phyloP scores from a whole-genome alignment of 1,284 basidiomycete genomes.

The Rhodotorula sp. region DNA sequence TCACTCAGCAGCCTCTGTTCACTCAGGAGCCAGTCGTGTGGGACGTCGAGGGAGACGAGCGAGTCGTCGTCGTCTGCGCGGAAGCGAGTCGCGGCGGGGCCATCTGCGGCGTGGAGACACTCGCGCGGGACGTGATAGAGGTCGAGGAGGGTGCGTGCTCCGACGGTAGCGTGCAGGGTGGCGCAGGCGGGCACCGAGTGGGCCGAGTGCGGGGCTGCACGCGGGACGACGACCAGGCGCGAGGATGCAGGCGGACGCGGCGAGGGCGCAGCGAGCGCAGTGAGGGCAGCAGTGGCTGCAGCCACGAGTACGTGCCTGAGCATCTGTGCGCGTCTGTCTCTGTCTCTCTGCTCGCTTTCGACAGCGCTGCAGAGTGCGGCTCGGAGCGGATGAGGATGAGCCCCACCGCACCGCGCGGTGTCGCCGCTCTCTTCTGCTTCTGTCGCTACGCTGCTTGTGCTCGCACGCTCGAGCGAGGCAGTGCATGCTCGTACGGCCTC shows the following conservation, averaged over 20 bases:
- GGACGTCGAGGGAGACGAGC: not conserved
- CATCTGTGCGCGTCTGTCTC: no score
- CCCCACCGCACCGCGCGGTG: not conserved
- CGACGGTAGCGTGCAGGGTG: conserved; percentile 2
- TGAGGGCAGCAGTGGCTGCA: not conserved
- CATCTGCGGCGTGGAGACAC: no score
- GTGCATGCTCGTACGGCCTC: conserved; percentile 17
- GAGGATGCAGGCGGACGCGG: not conserved
- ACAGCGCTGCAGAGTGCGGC: no score
- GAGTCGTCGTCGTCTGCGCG: not conserved
- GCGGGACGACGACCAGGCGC: not conserved
- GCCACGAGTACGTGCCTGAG: no score
- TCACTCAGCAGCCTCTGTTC: not conserved
- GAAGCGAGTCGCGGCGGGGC: no score
- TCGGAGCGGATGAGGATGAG: no score
- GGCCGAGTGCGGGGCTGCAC: no score
- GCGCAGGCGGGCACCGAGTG: conserved; percentile 1
- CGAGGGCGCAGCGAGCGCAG: not conserved
- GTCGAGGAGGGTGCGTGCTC: not conserved
- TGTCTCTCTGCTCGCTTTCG: no score
- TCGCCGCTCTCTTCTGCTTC: not conserved
- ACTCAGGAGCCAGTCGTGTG: not conserved
- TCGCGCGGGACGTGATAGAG: conserved; percentile 11
- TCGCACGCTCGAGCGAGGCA: no score
- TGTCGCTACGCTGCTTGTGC: no score